Conservation (phyloP, 305 asterid genomes). For the Fraxinus sp. region DNA sequence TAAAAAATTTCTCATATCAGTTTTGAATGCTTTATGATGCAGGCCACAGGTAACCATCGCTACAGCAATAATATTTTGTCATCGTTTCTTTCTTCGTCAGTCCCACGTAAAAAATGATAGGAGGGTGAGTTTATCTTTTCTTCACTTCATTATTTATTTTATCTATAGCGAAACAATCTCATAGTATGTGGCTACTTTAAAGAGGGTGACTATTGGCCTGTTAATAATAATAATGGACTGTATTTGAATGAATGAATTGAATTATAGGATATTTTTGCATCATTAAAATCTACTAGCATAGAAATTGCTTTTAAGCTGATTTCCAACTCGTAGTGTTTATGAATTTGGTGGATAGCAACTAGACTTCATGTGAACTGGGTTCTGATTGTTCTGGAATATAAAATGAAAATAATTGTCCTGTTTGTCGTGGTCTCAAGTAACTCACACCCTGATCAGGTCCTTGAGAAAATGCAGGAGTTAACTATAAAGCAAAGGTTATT, state of each 20-base stretch:
- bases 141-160: not conserved
- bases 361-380: not conserved
- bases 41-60: constrained; percentile 77
- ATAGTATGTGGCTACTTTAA: not conserved
- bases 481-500: not conserved
- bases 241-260: not conserved
- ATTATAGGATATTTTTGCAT: not conserved
- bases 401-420: not conserved
- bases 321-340: not conserved
- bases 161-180: not conserved
- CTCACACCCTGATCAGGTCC: not conserved
- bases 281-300: not conserved
- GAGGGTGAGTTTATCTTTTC: constrained; percentile 23
- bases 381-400: not conserved
- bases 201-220: not conserved
- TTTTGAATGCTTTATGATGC: constrained; percentile 30
- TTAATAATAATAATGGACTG: not conserved
- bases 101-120: constrained; percentile 37
- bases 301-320: not conserved
- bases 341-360: not conserved
- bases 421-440: not conserved
- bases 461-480: not conserved
- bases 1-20: constrained; percentile 13
- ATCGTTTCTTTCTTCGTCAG: constrained; percentile 37
- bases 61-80: constrained; percentile 51